Evolutionary conservation across 2,329 filamentous ascomycete genomes (phyloP).

Genomic region (Aschersonia sp.): DNA sequence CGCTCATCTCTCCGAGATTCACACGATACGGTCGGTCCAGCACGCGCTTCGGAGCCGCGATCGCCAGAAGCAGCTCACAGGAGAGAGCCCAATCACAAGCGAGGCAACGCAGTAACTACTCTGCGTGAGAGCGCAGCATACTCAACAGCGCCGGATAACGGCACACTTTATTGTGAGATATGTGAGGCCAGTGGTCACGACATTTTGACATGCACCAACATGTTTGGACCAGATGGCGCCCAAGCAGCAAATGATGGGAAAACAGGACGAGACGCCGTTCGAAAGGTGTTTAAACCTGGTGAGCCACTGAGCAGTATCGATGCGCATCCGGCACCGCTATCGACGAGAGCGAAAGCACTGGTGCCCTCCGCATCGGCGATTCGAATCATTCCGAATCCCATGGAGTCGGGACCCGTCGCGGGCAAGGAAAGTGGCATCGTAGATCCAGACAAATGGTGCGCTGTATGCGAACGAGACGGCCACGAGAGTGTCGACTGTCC

Average conservation of each 20-base stretch:
- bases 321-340: constrained; percentile 39
- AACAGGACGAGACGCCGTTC: constrained; percentile 18
- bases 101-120: constrained; percentile 42
- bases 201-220: constrained; percentile 85
- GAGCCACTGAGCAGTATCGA: constrained; percentile 24
- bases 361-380: constrained; percentile 22
- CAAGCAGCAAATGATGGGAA: constrained; percentile 16
- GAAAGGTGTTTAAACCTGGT: constrained; percentile 24
- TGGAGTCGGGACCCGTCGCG: constrained; percentile 54
- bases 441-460: constrained; percentile 89
- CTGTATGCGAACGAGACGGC: constrained; percentile 87
- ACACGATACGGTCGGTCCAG: constrained; percentile 47
- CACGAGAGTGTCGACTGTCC: constrained; percentile 94
- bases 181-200: constrained; percentile 88
- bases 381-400: constrained; percentile 42
- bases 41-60: constrained; percentile 31
- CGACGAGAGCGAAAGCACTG: constrained; percentile 30
- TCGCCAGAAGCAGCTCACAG: constrained; percentile 33
- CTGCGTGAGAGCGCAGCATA: constrained; percentile 59
- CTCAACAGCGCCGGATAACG: constrained; percentile 58
- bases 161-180: constrained; percentile 81
- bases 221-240: constrained; percentile 46
- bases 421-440: constrained; percentile 67
- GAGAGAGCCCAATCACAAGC: constrained; percentile 15
- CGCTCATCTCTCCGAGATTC: constrained; percentile 51